These are phyloP conservation scores for Cucurbita moschata DNA, from an alignment of 306 rosid species.

Conservation along the genomic window DNA sequence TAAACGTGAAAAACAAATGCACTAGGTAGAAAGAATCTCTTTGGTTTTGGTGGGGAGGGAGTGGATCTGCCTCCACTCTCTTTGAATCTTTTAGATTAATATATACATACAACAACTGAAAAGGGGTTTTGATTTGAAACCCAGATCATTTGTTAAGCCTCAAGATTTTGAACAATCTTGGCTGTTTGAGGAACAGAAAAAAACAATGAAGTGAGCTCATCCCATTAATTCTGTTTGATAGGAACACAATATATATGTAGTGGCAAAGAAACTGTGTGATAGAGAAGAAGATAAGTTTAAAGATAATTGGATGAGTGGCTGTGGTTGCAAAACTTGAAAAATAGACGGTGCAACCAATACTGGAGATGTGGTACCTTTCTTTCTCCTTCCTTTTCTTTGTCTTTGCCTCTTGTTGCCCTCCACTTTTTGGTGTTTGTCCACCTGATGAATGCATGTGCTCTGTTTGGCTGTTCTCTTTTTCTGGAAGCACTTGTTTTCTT, in stretches of 20 bases:
- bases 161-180: not conserved
- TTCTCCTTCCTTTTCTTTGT: not conserved
- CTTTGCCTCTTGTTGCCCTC: not conserved
- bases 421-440: not conserved
- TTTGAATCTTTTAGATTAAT: not conserved
- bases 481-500: not conserved
- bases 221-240: not conserved
- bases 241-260: not conserved
- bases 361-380: not conserved
- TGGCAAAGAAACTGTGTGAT: not conserved
- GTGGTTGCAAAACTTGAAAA: not conserved
- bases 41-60: not conserved
- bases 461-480: not conserved
- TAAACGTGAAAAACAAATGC: not conserved
- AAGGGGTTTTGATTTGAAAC: not conserved
- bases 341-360: not conserved
- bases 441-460: not conserved
- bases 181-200: not conserved
- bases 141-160: not conserved
- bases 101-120: no score
- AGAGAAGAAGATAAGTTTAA: not conserved
- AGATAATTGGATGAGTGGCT: not conserved
- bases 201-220: not conserved
- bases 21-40: not conserved
- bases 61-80: no score